These are phyloP conservation scores for Solanum hybrid DNA, from an alignment of 305 asterid species.

Conservation along the genomic window DNA sequence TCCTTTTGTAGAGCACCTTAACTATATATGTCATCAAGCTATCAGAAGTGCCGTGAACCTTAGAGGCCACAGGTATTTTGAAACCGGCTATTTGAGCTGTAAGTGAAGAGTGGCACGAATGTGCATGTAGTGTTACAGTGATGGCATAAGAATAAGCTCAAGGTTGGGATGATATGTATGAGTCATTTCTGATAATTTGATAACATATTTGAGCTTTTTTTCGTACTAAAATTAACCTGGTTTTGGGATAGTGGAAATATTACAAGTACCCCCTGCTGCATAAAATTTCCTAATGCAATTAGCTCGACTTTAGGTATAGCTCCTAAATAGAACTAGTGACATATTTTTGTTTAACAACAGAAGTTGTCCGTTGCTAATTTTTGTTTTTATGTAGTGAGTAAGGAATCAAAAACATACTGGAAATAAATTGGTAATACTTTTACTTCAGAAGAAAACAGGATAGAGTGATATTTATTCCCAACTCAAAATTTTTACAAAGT, in stretches of 20 bases:
- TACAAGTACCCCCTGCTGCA: not conserved
- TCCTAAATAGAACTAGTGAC: not conserved
- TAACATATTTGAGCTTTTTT: not conserved
- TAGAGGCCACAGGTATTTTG: not conserved
- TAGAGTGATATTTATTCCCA: not conserved
- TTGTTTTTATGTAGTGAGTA: not conserved
- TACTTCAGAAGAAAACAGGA: not conserved
- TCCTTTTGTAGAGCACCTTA: not conserved
- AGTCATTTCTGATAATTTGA: not conserved
- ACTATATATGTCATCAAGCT: not conserved
- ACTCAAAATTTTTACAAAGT: not conserved
- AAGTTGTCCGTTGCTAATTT: not conserved
- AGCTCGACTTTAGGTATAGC: not conserved
- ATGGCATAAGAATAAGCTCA: not conserved
- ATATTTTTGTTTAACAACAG: not conserved
- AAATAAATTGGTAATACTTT: not conserved
- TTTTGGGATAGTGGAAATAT: not conserved
- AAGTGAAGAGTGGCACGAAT: not conserved
- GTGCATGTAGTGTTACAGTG: not conserved
- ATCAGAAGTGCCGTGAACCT: not conserved
- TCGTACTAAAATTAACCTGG: rapidly evolving
- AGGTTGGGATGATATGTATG: not conserved
- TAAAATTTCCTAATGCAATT: not conserved
- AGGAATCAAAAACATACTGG: not conserved
- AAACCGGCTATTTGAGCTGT: not conserved